Evolutionary conservation across 1,139 yeast species (phyloP).

Genomic region (Waltiozyma sp.): DNA sequence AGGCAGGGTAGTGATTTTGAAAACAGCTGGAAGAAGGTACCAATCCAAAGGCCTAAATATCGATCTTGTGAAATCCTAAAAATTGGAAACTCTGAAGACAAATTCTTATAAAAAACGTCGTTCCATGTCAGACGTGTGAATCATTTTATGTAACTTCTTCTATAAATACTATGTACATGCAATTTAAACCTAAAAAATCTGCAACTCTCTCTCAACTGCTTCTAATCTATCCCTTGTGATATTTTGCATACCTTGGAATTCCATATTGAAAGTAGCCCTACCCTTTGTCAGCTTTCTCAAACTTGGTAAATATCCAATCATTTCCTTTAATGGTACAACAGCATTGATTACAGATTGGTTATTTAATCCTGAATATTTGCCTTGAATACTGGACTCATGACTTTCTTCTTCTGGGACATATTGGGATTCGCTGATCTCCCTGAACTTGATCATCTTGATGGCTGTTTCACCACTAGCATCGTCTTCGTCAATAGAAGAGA

Average conservation of each 20-base stretch:
- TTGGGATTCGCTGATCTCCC: conserved; percentile 37
- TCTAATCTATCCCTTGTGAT: conserved; percentile 37
- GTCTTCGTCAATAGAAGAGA: conserved; percentile 53
- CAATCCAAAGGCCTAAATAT: no score
- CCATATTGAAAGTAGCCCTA: conserved; percentile 75
- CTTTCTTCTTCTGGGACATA: conserved; percentile 53
- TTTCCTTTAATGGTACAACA: conserved; percentile 73
- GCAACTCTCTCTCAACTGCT: conserved; percentile 22
- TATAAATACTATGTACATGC: not conserved
- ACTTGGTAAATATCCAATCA: conserved; percentile 78
- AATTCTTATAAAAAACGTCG: no score
- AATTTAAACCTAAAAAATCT: not conserved
- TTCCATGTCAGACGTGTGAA: not conserved
- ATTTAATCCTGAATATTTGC: conserved; percentile 22
- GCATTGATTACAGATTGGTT: conserved; percentile 50
- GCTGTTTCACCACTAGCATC: conserved; percentile 27
- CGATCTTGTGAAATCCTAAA: no score
- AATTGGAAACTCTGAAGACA: no score
- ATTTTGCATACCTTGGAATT: conserved; percentile 60
- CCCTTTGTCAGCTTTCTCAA: conserved; percentile 85
- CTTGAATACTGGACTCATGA: conserved; percentile 15
- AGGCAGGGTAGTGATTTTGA: no score
- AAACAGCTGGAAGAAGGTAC: no score
- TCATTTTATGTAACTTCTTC: not conserved
- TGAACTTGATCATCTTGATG: conserved; percentile 27